These are phyloP conservation scores for Pleoardoris graminearum DNA, from an alignment of 2,329 filamentous ascomycete genomes.

Conservation along the genomic window DNA sequence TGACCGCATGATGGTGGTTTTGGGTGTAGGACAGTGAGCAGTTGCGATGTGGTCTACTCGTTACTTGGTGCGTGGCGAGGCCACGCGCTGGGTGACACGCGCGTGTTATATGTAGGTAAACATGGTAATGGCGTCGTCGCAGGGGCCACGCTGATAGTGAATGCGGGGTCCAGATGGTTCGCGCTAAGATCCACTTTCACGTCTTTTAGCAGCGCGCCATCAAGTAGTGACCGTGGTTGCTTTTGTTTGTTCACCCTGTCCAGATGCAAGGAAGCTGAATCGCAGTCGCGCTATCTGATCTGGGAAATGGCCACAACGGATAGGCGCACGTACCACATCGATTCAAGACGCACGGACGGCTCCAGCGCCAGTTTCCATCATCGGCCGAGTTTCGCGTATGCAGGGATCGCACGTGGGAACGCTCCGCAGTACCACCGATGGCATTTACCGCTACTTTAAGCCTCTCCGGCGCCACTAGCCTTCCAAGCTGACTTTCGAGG, in stretches of 20 bases:
- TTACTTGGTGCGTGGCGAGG: slow-evolving; percentile 4
- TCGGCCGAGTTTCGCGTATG: slow-evolving; percentile 27
- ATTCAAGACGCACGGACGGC: not conserved
- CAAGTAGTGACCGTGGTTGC: not conserved
- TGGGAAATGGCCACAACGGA: slow-evolving; percentile 24
- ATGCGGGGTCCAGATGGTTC: slow-evolving; percentile 45
- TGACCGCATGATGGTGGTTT: slow-evolving; percentile 40
- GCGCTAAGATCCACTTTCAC: slow-evolving; percentile 37
- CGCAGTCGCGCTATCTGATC: slow-evolving; percentile 31
- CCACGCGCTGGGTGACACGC: slow-evolving; percentile 24
- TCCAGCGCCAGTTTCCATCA: slow-evolving; percentile 21
- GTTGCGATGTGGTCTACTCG: not conserved
- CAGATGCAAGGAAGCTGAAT: no score
- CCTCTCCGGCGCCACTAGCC: slow-evolving; percentile 13
- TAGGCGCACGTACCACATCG: slow-evolving; percentile 3
- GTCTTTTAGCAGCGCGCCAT: slow-evolving; percentile 15
- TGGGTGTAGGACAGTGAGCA: not conserved
- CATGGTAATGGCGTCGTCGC: slow-evolving; percentile 28
- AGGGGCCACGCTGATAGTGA: slow-evolving; percentile 26
- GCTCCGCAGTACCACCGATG: slow-evolving; percentile 28
- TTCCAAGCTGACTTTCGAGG: slow-evolving; percentile 18
- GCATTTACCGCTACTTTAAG: slow-evolving; percentile 31
- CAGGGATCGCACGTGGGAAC: slow-evolving; percentile 19
- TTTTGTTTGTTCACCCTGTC: not conserved
- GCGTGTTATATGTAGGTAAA: slow-evolving; percentile 38